These are phyloP conservation scores for Cynara cardunculus DNA, from an alignment of 129 eudicot species.

Conservation along the genomic window DNA sequence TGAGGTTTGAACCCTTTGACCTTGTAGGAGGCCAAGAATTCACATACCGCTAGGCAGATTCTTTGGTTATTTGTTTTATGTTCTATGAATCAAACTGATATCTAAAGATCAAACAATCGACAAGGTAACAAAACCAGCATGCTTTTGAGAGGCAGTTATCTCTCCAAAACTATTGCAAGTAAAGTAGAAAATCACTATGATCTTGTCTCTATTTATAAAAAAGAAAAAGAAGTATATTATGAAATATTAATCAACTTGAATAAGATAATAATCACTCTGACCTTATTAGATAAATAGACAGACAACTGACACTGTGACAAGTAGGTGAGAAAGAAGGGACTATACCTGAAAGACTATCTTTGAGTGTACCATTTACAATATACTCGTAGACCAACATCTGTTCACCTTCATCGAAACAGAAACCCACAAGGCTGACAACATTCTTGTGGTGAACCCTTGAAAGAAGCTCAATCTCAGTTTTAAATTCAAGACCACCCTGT, in stretches of 20 bases:
- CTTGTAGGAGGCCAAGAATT: too few relatives aligned
- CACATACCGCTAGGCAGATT: too few relatives aligned
- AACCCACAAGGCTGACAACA: conserved; percentile 78
- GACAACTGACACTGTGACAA: background rate
- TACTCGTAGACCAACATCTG: conserved; percentile 84
- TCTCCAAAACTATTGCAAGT: background rate
- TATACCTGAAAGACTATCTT: conserved; percentile 85
- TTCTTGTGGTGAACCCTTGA: conserved; percentile 98
- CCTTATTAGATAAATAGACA: background rate
- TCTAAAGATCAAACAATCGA: background rate
- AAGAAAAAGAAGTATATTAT: too few relatives aligned
- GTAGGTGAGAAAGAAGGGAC: background rate
- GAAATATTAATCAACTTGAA: background rate
- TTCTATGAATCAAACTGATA: background rate
- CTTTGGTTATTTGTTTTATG: background rate
- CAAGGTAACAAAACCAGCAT: background rate
- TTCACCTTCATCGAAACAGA: conserved; percentile 76
- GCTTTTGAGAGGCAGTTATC: too few relatives aligned
- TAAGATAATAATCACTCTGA: background rate
- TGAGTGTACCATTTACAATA: conserved; percentile 74
- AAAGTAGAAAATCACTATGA: background rate
- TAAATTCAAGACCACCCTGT: conserved; percentile 88
- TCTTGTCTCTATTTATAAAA: background rate
- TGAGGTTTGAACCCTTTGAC: too few relatives aligned
- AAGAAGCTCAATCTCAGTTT: conserved; percentile 98